Base-by-base conservation (phyloP, 352 stramenopile genomes). In the Ochromonadaceae sp. region DNA sequence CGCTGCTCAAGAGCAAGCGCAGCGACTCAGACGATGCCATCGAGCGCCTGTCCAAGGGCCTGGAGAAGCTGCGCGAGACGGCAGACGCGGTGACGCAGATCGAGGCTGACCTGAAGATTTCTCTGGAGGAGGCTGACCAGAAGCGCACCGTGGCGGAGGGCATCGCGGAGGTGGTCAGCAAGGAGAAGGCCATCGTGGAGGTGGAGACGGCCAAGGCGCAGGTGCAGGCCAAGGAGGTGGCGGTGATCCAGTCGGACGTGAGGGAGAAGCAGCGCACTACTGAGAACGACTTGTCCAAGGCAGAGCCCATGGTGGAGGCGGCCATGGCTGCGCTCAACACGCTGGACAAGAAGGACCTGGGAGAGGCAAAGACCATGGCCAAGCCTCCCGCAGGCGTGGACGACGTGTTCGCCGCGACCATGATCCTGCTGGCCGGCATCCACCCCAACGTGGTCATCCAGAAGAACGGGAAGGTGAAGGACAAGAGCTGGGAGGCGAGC, bases 301-400 rank as follows among this genome's bases (percentile, higher is more conserved):
- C 89, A 17, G 88, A 96, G 47, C 88, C 89, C 32, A 86, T 89
- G 31, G 87, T 96, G 12, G 78, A 90, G 47, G 85, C 90, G 60
- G 89, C 88, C n/a, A 96, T 96, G 86, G 86, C 89, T 59, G 88
- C 89, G 3, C 78, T 96, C 0, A 87, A 96, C 58, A 95, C 88
- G 22, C 74, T 96, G 47, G 94, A 96, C 76, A 93, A 95, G 67
- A 96, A 96, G 68, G 87, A 96, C 76, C 74, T 96, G 1, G 86
- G 86, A 46, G 87, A 95, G 62, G 95, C 87, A 78, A 96, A 96
- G 68, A 93, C 87, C 20, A 96, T 96, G 89, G 84, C 79, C 42
- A 95, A 94, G 67, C 88, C 88, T 39, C 89, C 89, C 20, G 74
- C 80, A 20, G 88, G 88, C 59, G 86, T 96, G 30, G 89, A 96